Evolutionary conservation across 1,139 yeast species (phyloP).

Genomic region (Kurtzmaniella quercitrusa): DNA sequence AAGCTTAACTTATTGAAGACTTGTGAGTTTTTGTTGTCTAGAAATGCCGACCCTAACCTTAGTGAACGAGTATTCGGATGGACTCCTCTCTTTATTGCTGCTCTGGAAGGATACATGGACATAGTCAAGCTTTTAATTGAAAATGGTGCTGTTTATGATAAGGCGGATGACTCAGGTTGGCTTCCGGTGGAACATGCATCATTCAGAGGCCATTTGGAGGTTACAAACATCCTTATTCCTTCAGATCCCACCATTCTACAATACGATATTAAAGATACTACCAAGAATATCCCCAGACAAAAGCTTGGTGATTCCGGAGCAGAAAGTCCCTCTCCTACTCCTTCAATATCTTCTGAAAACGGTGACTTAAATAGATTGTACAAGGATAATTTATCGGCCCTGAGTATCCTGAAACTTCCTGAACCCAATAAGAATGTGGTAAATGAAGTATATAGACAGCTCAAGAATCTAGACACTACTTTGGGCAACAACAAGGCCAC

Average conservation of each 20-base stretch:
- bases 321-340: constrained; percentile 3
- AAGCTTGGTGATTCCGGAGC: constrained; percentile 1
- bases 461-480: constrained; percentile 19
- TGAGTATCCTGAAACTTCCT: constrained; percentile 40
- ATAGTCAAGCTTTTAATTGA: constrained; percentile 54
- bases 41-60: constrained; percentile 67
- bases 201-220: constrained; percentile 76
- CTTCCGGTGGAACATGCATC: constrained; percentile 96
- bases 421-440: constrained; percentile 32
- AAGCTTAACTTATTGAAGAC: constrained; percentile 56
- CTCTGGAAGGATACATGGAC: constrained; percentile 72
- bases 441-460: constrained; percentile 38
- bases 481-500: constrained; percentile 1
- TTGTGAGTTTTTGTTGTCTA: constrained; percentile 51
- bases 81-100: constrained; percentile 92
- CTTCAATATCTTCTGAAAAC: constrained; percentile 9
- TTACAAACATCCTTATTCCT: constrained; percentile 61
- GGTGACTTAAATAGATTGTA: constrained; percentile 1
- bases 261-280: constrained; percentile 37
- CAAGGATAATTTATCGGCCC: constrained; percentile 13
- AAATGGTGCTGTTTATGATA: constrained; percentile 50
- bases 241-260: constrained; percentile 27
- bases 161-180: constrained; percentile 89
- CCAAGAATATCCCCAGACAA: constrained; percentile 33
- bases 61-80: constrained; percentile 82